Evolutionary conservation across 1,284 basidiomycete genomes (phyloP).

Genomic region (Moniliella sp.): DNA sequence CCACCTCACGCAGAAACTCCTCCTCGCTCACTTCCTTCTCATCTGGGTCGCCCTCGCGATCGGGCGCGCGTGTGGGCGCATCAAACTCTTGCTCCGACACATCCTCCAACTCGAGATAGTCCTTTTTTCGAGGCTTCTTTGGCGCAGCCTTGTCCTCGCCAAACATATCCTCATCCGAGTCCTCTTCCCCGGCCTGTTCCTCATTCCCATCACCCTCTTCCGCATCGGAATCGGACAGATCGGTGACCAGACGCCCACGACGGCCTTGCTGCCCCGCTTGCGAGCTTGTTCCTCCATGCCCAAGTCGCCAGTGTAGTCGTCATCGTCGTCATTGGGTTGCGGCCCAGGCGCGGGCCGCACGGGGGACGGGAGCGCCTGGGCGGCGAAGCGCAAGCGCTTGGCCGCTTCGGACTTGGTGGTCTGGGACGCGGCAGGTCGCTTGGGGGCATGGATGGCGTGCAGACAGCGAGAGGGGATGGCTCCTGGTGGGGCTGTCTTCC

Average conservation of each 20-base stretch:
- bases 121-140: conserved; percentile 8
- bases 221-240: conserved; percentile 68
- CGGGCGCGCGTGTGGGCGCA: conserved; percentile 6
- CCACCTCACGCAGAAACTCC: conserved; percentile 10
- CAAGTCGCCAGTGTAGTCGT: conserved; percentile 8
- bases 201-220: background rate
- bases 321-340: no score
- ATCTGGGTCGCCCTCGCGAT: conserved; percentile 8
- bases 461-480: no score
- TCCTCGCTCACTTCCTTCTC: conserved; percentile 9
- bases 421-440: no score
- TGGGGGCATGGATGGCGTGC: no score
- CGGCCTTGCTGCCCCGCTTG: conserved; percentile 12
- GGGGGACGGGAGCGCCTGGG: no score
- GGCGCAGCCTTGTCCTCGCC: conserved; percentile 31
- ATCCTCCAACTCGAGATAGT: conserved; percentile 47
- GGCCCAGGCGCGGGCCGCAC: no score
- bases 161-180: conserved; percentile 61
- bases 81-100: conserved; percentile 42
- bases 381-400: no score
- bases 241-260: conserved; percentile 38
- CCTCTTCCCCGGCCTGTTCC: conserved; percentile 3
- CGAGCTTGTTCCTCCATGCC: conserved; percentile 22
- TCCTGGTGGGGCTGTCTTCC: no score
- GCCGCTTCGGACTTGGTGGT: no score